A percentile compares a stretch with the other conserved stretches of the same genome.
phyloP scores from a whole-genome alignment of 331 rosid species.

The Quercus tomentella region DNA sequence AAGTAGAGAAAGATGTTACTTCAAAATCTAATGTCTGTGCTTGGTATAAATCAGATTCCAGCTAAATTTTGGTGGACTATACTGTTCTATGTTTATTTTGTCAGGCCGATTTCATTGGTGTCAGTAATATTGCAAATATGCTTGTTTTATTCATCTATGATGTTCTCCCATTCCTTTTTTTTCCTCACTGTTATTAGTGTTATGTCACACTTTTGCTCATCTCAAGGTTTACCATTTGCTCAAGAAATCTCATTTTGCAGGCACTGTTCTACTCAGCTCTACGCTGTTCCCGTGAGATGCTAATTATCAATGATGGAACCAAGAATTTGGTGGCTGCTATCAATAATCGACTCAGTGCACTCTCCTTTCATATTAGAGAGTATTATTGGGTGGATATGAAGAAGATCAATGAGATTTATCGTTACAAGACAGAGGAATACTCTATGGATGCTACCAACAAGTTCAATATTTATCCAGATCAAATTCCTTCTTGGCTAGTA shows the following conservation, averaged over 20 bases:
- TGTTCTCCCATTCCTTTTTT: background rate
- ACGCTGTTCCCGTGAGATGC: conserved; percentile 76
- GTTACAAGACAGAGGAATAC: conserved; percentile 87
- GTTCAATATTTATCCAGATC: conserved; percentile 92
- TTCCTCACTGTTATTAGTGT: background rate
- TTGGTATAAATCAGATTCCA: background rate
- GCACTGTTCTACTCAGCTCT: conserved; percentile 82
- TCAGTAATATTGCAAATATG: background rate
- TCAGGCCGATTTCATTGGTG: background rate
- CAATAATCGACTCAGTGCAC: conserved; percentile 78
- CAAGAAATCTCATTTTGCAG: conserved; percentile 32
- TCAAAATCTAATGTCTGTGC: background rate
- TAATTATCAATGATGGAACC: conserved; percentile 64
- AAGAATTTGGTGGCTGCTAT: conserved; percentile 68
- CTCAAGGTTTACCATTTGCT: background rate
- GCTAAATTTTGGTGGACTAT: background rate
- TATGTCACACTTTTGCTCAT: background rate
- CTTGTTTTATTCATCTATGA: background rate
- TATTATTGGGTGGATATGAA: conserved; percentile 80
- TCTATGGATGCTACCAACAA: conserved; percentile 84
- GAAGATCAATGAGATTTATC: conserved; percentile 84
- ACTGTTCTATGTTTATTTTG: background rate
- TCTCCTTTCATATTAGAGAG: conserved; percentile 81
- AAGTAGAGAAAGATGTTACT: conserved; percentile 19
- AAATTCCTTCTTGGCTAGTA: conserved; percentile 89